Conservation (phyloP, 2,329 filamentous ascomycete genomes). For the Gyromitra esculenta region DNA sequence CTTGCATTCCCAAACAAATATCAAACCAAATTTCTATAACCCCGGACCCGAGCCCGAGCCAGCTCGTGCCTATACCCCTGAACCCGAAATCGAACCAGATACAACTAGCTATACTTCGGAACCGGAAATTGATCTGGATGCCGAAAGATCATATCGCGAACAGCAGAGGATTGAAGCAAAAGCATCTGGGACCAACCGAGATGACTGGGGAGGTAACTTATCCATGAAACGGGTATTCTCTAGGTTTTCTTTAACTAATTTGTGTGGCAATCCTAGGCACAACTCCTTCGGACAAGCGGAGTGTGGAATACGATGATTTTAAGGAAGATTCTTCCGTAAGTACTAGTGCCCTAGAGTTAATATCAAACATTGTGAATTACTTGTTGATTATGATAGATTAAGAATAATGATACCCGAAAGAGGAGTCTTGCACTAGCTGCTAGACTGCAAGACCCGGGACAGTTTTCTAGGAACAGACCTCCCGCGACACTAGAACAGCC, state of each 20-base stretch:
- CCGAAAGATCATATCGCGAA: conserved; percentile 16
- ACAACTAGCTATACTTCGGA: neutral
- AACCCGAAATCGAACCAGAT: conserved; percentile 9
- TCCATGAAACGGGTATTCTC: conserved; percentile 1
- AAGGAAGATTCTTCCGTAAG: neutral
- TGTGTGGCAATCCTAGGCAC: neutral
- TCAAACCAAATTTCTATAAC: conserved; percentile 7
- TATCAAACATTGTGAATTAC: neutral
- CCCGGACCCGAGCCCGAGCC: neutral
- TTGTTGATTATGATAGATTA: conserved; percentile 4
- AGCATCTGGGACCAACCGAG: neutral
- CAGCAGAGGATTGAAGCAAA: conserved; percentile 6
- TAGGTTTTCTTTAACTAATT: conserved; percentile 21
- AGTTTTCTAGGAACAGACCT: neutral
- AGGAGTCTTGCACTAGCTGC: neutral
- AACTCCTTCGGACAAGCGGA: neutral
- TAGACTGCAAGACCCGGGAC: conserved; percentile 1
- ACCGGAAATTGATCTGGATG: neutral
- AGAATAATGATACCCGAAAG: neutral
- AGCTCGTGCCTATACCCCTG: conserved; percentile 25
- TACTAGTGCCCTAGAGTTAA: neutral
- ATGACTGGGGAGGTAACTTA: conserved; percentile 19
- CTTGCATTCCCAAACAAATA: neutral
- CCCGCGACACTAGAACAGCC: neutral
- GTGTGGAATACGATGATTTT: conserved; percentile 11